Base-by-base conservation (phyloP, 1,284 basidiomycete genomes). In the Inonotus obliquus region DNA sequence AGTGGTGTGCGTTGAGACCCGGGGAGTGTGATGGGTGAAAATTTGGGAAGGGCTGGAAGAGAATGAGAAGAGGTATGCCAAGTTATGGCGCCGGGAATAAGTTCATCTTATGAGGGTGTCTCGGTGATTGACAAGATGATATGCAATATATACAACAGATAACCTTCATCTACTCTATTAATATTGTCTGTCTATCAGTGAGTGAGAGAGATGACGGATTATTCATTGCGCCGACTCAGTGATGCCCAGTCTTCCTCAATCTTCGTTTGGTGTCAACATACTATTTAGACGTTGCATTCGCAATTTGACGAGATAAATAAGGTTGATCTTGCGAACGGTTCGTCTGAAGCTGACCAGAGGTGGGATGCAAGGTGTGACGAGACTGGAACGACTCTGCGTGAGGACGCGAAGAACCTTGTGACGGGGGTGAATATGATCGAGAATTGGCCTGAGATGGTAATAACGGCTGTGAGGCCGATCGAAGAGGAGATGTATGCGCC, bases 1-100 rank as follows among this genome's bases (percentile, higher is more conserved):
- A 85, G 65, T 94, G 88, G 87, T 94, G 91, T 73, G 91, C 88
- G 17, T 68, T 93, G 38, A 75, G 89, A n/a, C 86, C 89, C 0
- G 82, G 79, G 5, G 75, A 70, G 41, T 87, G 86, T 67, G 80
- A 86, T 70, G 56, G 11, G 17, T 52, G 35, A 27, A 21, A 49
- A 19, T 17, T 9, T 29, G 6, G 47, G 23, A 49, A 32, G 32
- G 32, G 32, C 4, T 4, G 32, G 48, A 49, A 44, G 17, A 21
- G 17, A 17, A 14, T 21, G 41, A 44, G 7, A 44, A 2, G 19
- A 14, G 17, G 41, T 17, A 14, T 44, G 11, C 13, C 5, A 14
- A 7, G 13, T 11, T 17, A n/a, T 44, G 19, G 19, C 7, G 19
- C 4, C 2, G 32, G 32, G 32, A 32, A n/a, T n/a, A n/a, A 32